These are phyloP conservation scores for Thelonectria discophora DNA, from an alignment of 2,329 filamentous ascomycete genomes.

Conservation along the genomic window DNA sequence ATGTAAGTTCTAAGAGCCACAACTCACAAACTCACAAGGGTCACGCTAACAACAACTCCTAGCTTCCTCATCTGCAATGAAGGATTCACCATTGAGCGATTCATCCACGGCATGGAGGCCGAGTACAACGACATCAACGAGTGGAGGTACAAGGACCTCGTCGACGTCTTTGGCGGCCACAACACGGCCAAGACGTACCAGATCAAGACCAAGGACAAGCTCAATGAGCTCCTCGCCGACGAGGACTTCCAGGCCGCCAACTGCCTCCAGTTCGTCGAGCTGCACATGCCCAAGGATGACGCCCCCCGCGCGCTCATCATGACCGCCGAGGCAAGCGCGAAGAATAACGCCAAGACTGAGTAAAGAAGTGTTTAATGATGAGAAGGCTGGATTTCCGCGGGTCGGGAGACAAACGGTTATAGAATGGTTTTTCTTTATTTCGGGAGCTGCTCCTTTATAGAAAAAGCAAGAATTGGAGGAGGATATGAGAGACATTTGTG, in stretches of 20 bases:
- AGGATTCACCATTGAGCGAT: constrained; percentile 89
- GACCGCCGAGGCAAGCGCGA: constrained; percentile 76
- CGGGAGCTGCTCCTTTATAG: constrained; percentile 18
- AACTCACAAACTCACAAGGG: not conserved
- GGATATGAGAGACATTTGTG: constrained; percentile 15
- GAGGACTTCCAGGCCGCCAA: constrained; percentile 67
- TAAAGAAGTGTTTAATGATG: constrained; percentile 27
- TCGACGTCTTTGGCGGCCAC: constrained; percentile 73
- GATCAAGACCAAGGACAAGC: constrained; percentile 74
- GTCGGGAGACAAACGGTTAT: constrained; percentile 9
- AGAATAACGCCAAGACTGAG: constrained; percentile 64
- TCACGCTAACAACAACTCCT: constrained; percentile 33
- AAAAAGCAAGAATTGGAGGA: constrained; percentile 24
- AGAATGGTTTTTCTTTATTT: constrained; percentile 12
- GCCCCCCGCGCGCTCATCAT: constrained; percentile 75
- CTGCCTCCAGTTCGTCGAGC: constrained; percentile 76
- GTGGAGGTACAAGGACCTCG: constrained; percentile 78
- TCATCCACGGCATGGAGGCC: constrained; percentile 84
- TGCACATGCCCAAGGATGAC: constrained; percentile 83
- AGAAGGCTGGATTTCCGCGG: constrained; percentile 8
- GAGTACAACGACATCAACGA: constrained; percentile 81
- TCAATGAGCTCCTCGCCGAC: constrained; percentile 72
- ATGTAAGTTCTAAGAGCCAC: constrained; percentile 63
- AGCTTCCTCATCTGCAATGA: constrained; percentile 87
- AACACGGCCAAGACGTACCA: constrained; percentile 69